phyloP scores from a whole-genome alignment of 2,329 filamentous ascomycete genomes.

The Aspergillus uvarum region DNA sequence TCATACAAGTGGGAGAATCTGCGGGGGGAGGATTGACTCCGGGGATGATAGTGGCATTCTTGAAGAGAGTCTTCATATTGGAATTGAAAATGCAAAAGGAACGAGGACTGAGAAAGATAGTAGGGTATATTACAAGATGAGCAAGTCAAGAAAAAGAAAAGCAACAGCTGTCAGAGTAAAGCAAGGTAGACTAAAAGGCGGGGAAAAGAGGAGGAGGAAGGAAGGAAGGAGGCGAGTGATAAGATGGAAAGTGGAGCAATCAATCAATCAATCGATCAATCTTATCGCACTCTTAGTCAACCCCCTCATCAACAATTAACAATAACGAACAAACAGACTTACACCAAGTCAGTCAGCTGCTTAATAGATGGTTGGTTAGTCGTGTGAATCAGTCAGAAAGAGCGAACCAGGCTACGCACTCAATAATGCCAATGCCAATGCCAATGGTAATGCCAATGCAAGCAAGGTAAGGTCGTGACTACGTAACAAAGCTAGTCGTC shows the following conservation, averaged over 20 bases:
- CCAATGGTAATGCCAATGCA: neutral
- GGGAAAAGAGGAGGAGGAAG: neutral
- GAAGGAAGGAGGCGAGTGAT: neutral
- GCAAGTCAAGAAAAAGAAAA: neutral
- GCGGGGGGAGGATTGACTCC: neutral
- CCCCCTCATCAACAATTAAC: too few relatives aligned
- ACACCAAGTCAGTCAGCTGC: too few relatives aligned
- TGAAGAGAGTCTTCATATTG: constrained; percentile 21
- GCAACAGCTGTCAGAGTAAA: neutral
- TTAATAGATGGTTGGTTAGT: too few relatives aligned
- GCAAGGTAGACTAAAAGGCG: neutral
- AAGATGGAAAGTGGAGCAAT: neutral
- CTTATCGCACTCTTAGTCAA: neutral
- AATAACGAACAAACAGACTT: too few relatives aligned
- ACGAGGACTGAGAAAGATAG: neutral
- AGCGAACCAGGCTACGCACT: neutral
- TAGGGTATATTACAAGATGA: neutral
- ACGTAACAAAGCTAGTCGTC: neutral
- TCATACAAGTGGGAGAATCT: constrained; percentile 24
- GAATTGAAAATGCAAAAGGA: neutral
- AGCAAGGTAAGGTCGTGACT: neutral
- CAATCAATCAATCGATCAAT: too few relatives aligned
- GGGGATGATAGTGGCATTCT: constrained; percentile 15
- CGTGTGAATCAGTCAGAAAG: neutral
- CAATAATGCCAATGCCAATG: neutral